Evolutionary conservation across 1,284 basidiomycete species (phyloP), one percentile per base, ranked within the genome.

Genomic region (Sphagnurus paluster): DNA sequence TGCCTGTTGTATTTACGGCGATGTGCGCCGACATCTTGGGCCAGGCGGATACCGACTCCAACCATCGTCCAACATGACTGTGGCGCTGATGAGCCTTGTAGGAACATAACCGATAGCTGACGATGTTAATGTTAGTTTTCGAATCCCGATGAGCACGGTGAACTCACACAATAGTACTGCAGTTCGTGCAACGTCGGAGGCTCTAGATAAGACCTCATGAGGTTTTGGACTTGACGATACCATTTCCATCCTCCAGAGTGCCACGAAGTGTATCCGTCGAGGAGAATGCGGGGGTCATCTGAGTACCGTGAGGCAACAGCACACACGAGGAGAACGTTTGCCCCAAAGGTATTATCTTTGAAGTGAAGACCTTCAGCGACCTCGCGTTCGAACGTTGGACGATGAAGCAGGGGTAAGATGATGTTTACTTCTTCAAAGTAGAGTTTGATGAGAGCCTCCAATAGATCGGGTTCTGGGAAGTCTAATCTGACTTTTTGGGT

Each of bases 161-260:
- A 14, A 68, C 76, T 49, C 53, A 75, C 74, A 42, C 67, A 70
- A 45, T 68, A 69, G 34, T 64, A 60, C 44, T 74, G 71, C n/a
- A 74, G 39, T 30, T 75, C 71, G 37, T 65, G 69, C 16, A 74
- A 46, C 3, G 57, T 59, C 5, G 70, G 68, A 9, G 70, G 62
- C 1, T 50, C 47, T n/a, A 70, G 36, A 5, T 70, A 58, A 2
- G 60, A 59, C 23, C 56, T 63, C 44, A 59, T 64, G 16, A 67
- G 55, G 38, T 61, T 52, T 36, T 83, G 72, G 0, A 89, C 76
- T 45, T 87, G 83, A 24, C 79, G 70, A 53, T 90, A 84, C 67
- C 77, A 92, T 53, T 79, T 81, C 87, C 87, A 91, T 2, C 90
- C 90, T 1, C 76, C 72, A 0, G 84, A 84, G 51, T 80, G 78